Conservation (phyloP, 1,284 basidiomycete genomes). For the Meripilus lineatus region DNA sequence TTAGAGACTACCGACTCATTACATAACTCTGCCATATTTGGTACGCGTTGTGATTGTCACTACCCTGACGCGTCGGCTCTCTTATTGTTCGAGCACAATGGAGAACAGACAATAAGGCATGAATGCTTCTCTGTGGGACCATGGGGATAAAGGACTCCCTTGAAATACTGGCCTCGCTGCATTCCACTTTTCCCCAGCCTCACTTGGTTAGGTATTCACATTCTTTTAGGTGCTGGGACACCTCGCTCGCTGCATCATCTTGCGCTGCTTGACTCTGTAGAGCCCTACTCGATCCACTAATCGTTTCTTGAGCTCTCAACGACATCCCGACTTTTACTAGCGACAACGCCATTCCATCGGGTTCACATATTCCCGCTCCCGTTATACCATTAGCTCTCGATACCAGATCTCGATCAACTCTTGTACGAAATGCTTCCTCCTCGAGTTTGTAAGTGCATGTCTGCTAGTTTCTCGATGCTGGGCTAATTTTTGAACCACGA, state of each 20-base stretch:
- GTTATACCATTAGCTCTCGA: neutral
- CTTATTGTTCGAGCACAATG: slow-evolving; percentile 7
- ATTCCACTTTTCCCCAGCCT: slow-evolving; percentile 1
- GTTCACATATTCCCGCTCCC: too few species aligned
- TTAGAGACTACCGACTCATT: neutral
- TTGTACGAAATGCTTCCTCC: slow-evolving; percentile 22
- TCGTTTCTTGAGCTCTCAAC: neutral
- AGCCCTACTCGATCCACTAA: neutral
- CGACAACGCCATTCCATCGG: too few species aligned
- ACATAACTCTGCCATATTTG: neutral
- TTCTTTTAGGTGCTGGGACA: slow-evolving; percentile 20
- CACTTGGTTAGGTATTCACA: slow-evolving; percentile 1
- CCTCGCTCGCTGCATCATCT: slow-evolving; percentile 7
- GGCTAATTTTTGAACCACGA: neutral
- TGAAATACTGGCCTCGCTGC: neutral
- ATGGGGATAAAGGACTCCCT: neutral
- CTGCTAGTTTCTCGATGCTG: neutral
- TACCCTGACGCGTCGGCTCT: neutral
- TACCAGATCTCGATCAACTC: neutral
- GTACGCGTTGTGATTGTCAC: slow-evolving; percentile 1
- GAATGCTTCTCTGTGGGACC: neutral
- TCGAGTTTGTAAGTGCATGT: slow-evolving; percentile 32
- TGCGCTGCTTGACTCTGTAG: neutral
- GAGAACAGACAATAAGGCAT: slow-evolving; percentile 1
- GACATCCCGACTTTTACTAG: neutral